These are phyloP conservation scores for Colletotrichum sublineola DNA, from an alignment of 2,329 filamentous ascomycete species.

Conservation along the genomic window DNA sequence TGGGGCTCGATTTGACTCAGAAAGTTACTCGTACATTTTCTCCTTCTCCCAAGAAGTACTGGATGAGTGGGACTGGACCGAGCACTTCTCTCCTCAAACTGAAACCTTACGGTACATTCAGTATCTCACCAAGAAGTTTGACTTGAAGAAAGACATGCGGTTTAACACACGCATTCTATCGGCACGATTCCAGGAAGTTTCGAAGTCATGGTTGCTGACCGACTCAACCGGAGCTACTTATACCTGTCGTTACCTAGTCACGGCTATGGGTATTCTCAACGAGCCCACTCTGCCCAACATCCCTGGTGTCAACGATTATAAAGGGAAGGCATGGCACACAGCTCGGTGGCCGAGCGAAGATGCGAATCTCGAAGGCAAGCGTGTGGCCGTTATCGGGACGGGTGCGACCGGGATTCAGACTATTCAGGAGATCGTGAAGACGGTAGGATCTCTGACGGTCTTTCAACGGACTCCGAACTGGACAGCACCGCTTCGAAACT, in stretches of 20 bases:
- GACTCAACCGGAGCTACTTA: constrained; percentile 46
- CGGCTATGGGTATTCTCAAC: constrained; percentile 55
- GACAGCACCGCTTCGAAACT: constrained; percentile 48
- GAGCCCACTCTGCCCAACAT: constrained; percentile 58
- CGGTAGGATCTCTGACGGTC: constrained; percentile 64
- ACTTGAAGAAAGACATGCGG: constrained; percentile 51
- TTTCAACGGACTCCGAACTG: constrained; percentile 66
- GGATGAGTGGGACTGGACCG: constrained; percentile 57
- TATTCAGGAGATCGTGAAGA: constrained; percentile 59
- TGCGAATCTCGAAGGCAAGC: constrained; percentile 60
- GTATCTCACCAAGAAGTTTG: constrained; percentile 53
- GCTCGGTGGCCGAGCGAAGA: constrained; percentile 58
- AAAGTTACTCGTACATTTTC: constrained; percentile 60
- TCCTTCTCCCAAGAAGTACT: constrained; percentile 57
- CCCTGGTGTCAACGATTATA: constrained; percentile 55
- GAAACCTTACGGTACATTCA: constrained; percentile 57
- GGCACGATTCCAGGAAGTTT: constrained; percentile 47
- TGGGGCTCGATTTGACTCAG: constrained; percentile 61
- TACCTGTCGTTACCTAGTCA: constrained; percentile 47
- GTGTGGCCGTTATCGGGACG: constrained; percentile 63
- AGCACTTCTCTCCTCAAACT: constrained; percentile 50
- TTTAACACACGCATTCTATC: constrained; percentile 49
- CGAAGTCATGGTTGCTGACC: constrained; percentile 48
- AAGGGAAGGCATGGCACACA: constrained; percentile 60
- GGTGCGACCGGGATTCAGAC: constrained; percentile 63